Percentiles rank a stretch among this genome's conserved stretches.
Conservation (phyloP, 2,329 filamentous ascomycete species). For the Aspergillus niger region DNA sequence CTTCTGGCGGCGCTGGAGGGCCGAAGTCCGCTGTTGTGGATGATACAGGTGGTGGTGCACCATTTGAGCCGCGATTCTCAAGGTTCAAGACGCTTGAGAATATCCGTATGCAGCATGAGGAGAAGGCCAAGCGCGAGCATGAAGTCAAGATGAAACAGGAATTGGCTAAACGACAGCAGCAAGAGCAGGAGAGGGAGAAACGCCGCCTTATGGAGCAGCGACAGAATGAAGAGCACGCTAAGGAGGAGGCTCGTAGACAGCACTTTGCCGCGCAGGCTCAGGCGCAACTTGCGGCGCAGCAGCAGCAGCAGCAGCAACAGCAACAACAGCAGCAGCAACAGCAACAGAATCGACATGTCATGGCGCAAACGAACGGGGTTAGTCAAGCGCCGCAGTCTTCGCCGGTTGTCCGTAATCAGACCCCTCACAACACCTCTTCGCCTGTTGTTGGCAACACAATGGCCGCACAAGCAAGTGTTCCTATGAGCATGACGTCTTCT, state of each 20-base stretch:
- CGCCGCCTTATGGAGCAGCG: conserved; percentile 47
- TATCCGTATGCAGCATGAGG: conserved; percentile 75
- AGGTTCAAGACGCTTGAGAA: conserved; percentile 88
- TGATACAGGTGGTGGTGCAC: conserved; percentile 67
- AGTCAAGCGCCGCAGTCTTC: conserved; percentile 50
- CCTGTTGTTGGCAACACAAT: conserved; percentile 45
- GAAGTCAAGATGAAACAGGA: conserved; percentile 54
- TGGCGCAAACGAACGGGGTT: conserved; percentile 47
- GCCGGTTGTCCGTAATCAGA: conserved; percentile 50
- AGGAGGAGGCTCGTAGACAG: conserved; percentile 43
- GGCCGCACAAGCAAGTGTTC: conserved; percentile 42
- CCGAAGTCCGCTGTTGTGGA: conserved; percentile 69
- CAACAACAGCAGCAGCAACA: conserved; percentile 19
- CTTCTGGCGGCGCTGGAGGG: conserved; percentile 59
- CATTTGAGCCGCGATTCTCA: conserved; percentile 84
- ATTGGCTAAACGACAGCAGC: conserved; percentile 49
- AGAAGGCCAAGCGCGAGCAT: conserved; percentile 59
- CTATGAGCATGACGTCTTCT: conserved; percentile 49
- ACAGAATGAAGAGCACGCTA: conserved; percentile 47
- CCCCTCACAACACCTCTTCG: conserved; percentile 49
- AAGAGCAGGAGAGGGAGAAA: conserved; percentile 53
- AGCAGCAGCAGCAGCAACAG: conserved; percentile 33
- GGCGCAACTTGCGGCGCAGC: conserved; percentile 43
- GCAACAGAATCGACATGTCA: conserved; percentile 53
- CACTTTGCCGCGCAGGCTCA: conserved; percentile 49